Evolutionary conservation across 1,284 basidiomycete species (phyloP).

Genomic region (Ustilago sp.): DNA sequence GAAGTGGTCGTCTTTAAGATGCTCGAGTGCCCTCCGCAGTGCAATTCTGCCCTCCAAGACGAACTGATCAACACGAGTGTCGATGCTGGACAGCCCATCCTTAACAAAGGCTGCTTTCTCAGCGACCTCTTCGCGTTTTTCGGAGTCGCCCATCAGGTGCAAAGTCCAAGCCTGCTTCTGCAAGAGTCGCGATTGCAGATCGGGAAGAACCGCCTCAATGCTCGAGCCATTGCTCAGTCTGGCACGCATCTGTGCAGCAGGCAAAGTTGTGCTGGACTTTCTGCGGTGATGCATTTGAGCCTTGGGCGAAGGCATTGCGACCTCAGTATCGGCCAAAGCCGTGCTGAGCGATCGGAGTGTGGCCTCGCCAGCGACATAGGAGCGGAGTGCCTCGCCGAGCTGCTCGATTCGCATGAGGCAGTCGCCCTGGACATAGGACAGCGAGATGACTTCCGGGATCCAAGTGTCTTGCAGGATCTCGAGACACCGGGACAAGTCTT

Average conservation of each 20-base stretch:
- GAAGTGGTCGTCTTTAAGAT: slow-evolving; percentile 56
- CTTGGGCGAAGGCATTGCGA: slow-evolving; percentile 31
- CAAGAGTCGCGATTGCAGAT: slow-evolving; percentile 49
- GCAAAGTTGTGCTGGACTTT: slow-evolving; percentile 19
- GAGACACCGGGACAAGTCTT: slow-evolving; percentile 49
- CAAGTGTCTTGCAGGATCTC: slow-evolving; percentile 44
- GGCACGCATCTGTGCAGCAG: slow-evolving; percentile 20
- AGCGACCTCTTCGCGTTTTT: slow-evolving; percentile 38
- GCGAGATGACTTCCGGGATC: slow-evolving; percentile 46
- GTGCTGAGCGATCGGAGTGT: slow-evolving; percentile 44
- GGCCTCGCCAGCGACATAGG: slow-evolving; percentile 44
- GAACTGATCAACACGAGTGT: slow-evolving; percentile 40
- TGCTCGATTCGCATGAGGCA: slow-evolving; percentile 44
- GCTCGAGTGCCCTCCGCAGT: slow-evolving; percentile 41
- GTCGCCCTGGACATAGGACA: slow-evolving; percentile 54
- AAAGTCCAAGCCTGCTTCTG: slow-evolving; percentile 57
- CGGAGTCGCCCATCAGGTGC: slow-evolving; percentile 39
- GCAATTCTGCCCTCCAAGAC: slow-evolving; percentile 51
- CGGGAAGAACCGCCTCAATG: slow-evolving; percentile 44
- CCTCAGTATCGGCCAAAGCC: slow-evolving; percentile 40
- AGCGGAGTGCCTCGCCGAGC: slow-evolving; percentile 43
- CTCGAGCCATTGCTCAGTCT: slow-evolving; percentile 19
- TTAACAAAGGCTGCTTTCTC: slow-evolving; percentile 43
- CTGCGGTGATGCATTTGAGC: slow-evolving; percentile 18
- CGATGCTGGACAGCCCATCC: slow-evolving; percentile 24